Percentiles rank a stretch among this genome's conserved stretches.
phyloP scores from a whole-genome alignment of 305 asterid species.

The Solanum aculeatissimum region DNA sequence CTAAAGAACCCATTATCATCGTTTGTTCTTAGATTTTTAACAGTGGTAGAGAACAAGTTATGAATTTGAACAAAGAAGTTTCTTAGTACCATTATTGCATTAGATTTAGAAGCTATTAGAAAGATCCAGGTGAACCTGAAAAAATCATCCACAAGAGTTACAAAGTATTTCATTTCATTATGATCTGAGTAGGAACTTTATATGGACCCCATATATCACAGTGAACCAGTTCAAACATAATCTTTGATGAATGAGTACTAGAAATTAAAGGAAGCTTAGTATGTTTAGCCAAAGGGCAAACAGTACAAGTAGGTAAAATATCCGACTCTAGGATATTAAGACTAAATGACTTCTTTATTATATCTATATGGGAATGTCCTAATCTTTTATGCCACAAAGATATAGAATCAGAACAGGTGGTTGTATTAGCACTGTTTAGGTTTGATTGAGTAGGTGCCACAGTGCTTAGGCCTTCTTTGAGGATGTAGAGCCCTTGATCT shows the following conservation, averaged over 20 bases:
- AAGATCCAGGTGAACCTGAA: no score
- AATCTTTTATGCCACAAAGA: no score
- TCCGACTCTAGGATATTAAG: not conserved
- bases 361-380: not conserved
- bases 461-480: no score
- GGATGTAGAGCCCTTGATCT: not conserved
- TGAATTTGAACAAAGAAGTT: no score
- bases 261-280: not conserved
- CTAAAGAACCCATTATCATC: no score
- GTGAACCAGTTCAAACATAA: not conserved
- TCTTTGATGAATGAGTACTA: not conserved
- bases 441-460: no score
- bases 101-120: no score
- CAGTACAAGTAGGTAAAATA: not conserved
- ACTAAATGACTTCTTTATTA: not conserved
- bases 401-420: no score
- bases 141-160: not conserved
- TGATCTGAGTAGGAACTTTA: not conserved
- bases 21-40: no score
- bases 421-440: no score
- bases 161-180: not conserved
- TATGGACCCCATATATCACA: not conserved
- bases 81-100: no score
- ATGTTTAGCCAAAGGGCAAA: not conserved
- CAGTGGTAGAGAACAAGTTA: no score